Percentiles rank a stretch among this genome's conserved stretches.
These are phyloP conservation scores for Sporothrix mexicana DNA, from an alignment of 2,329 filamentous ascomycete genomes.

Conservation along the genomic window DNA sequence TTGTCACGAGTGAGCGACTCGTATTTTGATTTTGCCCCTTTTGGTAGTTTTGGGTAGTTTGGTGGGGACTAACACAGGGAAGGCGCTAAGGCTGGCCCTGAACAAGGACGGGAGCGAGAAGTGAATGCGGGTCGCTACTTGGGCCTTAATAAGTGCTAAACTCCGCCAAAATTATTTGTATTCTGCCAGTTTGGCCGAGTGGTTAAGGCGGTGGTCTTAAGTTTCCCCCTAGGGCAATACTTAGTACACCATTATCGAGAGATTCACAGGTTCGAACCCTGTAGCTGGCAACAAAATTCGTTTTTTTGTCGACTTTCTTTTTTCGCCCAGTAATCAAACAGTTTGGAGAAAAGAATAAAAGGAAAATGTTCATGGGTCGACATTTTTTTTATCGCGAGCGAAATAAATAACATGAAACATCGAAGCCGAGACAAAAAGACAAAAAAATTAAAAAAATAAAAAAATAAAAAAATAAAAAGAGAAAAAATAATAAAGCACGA, in stretches of 20 bases:
- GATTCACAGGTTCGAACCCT: slow-evolving; percentile 39
- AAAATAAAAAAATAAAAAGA: too few relatives aligned
- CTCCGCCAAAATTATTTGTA: slow-evolving; percentile 31
- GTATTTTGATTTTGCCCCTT: too few relatives aligned
- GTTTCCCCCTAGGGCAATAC: slow-evolving; percentile 9
- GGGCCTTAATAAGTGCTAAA: slow-evolving; percentile 26
- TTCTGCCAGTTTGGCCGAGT: slow-evolving; percentile 38
- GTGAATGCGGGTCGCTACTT: background rate
- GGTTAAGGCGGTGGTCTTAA: slow-evolving; percentile 39
- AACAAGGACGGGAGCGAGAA: background rate
- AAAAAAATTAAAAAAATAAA: background rate
- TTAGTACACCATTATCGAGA: slow-evolving; percentile 37
- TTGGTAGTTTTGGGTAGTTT: background rate
- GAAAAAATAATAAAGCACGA: too few relatives aligned
- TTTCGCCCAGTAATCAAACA: background rate
- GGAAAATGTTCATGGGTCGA: background rate
- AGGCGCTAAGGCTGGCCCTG: slow-evolving; percentile 6
- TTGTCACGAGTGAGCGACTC: too few relatives aligned
- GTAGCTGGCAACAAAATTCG: slow-evolving; percentile 34
- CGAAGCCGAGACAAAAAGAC: background rate
- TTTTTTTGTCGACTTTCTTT: background rate
- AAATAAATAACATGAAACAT: background rate
- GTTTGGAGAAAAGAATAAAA: background rate
- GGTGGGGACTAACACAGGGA: background rate
- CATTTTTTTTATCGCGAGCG: background rate